phyloP scores from a whole-genome alignment of 208 protist species.

The Trypanosoma conorhini region DNA sequence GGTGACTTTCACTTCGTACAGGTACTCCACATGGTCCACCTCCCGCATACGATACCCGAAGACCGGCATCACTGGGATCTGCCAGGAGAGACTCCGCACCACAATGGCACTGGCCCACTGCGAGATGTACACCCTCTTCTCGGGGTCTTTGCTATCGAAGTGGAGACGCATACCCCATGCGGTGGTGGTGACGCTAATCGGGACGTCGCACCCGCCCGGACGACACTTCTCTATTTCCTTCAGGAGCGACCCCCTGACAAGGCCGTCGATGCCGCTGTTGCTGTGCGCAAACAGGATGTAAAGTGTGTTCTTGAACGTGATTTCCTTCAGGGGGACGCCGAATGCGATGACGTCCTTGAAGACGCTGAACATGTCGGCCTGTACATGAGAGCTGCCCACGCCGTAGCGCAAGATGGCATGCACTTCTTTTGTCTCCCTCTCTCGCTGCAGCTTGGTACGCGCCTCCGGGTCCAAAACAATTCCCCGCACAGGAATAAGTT shows the following conservation, averaged over 20 bases:
- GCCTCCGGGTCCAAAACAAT: slow-evolving; percentile 54
- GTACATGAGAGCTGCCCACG: slow-evolving; percentile 77
- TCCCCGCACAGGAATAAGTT: slow-evolving; percentile 82
- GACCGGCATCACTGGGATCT: slow-evolving; percentile 46
- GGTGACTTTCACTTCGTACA: slow-evolving; percentile 71
- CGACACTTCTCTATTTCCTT: slow-evolving; percentile 74
- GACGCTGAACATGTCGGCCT: slow-evolving; percentile 88
- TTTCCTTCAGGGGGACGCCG: slow-evolving; percentile 56
- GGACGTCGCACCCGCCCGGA: slow-evolving; percentile 46
- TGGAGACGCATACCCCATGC: slow-evolving; percentile 42
- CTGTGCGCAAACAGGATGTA: slow-evolving; percentile 59
- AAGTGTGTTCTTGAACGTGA: slow-evolving; percentile 75
- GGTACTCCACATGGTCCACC: slow-evolving; percentile 80
- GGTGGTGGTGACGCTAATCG: slow-evolving; percentile 37
- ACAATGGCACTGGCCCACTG: slow-evolving; percentile 80
- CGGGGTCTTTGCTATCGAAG: slow-evolving; percentile 49
- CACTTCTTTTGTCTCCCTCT: slow-evolving; percentile 76
- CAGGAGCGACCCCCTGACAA: slow-evolving; percentile 37
- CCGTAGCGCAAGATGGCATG: slow-evolving; percentile 56
- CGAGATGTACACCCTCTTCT: slow-evolving; percentile 51
- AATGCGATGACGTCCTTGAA: slow-evolving; percentile 64
- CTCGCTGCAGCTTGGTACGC: slow-evolving; percentile 61
- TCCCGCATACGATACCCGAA: slow-evolving; percentile 54
- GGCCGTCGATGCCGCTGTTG: slow-evolving; percentile 78
- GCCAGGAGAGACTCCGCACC: slow-evolving; percentile 76